These are phyloP conservation scores for Letharia columbiana DNA, from an alignment of 495 filamentous ascomycete species.

Conservation along the genomic window DNA sequence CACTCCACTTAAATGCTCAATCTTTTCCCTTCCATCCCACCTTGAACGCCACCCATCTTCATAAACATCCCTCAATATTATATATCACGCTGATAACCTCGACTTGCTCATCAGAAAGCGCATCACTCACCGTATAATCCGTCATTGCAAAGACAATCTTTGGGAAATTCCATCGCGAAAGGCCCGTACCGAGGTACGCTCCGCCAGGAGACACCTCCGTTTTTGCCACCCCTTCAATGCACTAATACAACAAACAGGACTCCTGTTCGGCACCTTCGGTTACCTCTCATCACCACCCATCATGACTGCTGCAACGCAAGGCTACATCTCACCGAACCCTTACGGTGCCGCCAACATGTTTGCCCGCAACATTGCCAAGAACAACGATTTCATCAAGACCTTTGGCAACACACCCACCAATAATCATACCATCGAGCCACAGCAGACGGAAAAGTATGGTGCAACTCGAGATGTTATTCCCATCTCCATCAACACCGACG, in stretches of 20 bases:
- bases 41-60: constrained; percentile 9
- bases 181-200: neutral
- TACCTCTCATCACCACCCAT: neutral
- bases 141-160: no score
- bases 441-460: constrained; percentile 7
- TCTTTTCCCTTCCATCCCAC: neutral
- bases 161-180: neutral
- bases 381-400: constrained; percentile 13
- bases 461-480: neutral
- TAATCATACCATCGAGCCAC: constrained; percentile 4
- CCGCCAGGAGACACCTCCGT: neutral
- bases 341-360: constrained; percentile 11
- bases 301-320: constrained; percentile 2
- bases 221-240: neutral
- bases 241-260: neutral
- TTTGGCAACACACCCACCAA: constrained; percentile 10
- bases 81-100: neutral
- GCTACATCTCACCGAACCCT: constrained; percentile 1
- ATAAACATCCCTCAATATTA: neutral
- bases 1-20: neutral
- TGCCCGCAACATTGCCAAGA: constrained; percentile 9
- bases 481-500: constrained; percentile 10
- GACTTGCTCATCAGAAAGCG: neutral
- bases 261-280: neutral
- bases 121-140: neutral